phyloP scores from a whole-genome alignment of 202 grass and related monocot species.

The Tripidium arundinaceum region DNA sequence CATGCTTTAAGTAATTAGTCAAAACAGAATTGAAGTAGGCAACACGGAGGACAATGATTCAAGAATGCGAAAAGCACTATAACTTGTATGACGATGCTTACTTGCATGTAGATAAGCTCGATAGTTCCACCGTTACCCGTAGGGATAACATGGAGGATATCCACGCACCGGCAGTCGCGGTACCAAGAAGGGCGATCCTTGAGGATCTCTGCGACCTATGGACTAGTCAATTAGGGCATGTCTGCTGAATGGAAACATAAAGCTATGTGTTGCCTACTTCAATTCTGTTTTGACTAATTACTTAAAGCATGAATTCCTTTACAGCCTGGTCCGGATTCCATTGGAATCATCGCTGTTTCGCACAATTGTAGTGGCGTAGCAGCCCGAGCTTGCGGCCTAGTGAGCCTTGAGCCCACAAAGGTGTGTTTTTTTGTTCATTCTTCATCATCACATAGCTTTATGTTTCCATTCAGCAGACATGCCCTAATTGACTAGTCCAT shows the following conservation, averaged over 20 bases:
- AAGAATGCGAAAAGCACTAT: too few relatives aligned
- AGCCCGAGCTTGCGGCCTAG: conserved; percentile 95
- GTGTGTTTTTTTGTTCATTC: conserved; percentile 38
- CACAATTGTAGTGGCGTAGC: conserved; percentile 94
- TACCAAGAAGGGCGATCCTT: too few relatives aligned
- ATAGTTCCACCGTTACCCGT: too few relatives aligned
- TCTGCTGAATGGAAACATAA: too few relatives aligned
- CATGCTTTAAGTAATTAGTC: neutral
- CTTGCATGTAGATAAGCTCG: too few relatives aligned
- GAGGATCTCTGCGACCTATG: too few relatives aligned
- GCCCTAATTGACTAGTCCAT: conserved; percentile 13
- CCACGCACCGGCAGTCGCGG: too few relatives aligned
- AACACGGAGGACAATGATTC: too few relatives aligned
- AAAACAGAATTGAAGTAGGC: conserved; percentile 22
- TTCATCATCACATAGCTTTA: neutral
- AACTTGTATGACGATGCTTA: too few relatives aligned
- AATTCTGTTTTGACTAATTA: conserved; percentile 8
- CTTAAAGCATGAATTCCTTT: conserved; percentile 25
- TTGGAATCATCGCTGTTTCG: conserved; percentile 99
- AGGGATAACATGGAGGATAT: too few relatives aligned
- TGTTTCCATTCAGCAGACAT: neutral
- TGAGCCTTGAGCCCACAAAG: conserved; percentile 99
- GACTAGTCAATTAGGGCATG: too few relatives aligned
- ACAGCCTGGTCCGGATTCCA: conserved; percentile 99
- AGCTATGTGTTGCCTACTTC: conserved; percentile 24